Percentiles rank a stretch among this genome's conserved stretches.
phyloP scores from a whole-genome alignment of 768 basidiomycete species.

The Steccherinum ochraceum region DNA sequence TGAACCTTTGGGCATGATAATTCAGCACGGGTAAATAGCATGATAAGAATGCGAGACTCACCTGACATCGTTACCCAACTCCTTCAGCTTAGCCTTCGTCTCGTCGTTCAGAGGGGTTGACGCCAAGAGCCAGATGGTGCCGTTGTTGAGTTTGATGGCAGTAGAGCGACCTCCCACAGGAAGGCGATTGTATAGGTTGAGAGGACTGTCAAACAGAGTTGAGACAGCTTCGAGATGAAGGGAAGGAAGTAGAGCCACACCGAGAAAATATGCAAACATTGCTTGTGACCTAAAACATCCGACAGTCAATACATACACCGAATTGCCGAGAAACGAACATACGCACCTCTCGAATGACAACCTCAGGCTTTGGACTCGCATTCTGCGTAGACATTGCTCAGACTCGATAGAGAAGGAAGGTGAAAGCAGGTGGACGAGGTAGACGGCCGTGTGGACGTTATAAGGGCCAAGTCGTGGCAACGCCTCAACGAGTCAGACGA shows the following conservation, averaged over 20 bases:
- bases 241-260: conserved; percentile 26
- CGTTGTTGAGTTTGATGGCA: conserved; percentile 56
- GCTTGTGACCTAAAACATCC: conserved; percentile 24
- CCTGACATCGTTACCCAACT: conserved; percentile 56
- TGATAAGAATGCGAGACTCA: conserved; percentile 19
- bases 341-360: neutral
- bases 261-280: conserved; percentile 54
- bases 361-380: neutral
- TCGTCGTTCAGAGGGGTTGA: conserved; percentile 60
- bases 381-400: neutral
- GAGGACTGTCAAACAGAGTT: conserved; percentile 37
- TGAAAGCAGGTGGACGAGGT: no score
- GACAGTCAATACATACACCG: neutral
- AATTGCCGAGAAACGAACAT: neutral
- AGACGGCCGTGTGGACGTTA: no score
- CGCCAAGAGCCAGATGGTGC: conserved; percentile 70
- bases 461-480: no score
- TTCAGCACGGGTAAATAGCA: neutral
- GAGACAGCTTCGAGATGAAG: neutral
- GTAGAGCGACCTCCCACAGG: conserved; percentile 78
- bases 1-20: conserved; percentile 34
- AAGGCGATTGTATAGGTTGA: conserved; percentile 53
- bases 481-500: no score
- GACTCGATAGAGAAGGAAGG: no score
- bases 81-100: conserved; percentile 51